Conservation (phyloP, 306 rosid species). For the Cicer arietinum region DNA sequence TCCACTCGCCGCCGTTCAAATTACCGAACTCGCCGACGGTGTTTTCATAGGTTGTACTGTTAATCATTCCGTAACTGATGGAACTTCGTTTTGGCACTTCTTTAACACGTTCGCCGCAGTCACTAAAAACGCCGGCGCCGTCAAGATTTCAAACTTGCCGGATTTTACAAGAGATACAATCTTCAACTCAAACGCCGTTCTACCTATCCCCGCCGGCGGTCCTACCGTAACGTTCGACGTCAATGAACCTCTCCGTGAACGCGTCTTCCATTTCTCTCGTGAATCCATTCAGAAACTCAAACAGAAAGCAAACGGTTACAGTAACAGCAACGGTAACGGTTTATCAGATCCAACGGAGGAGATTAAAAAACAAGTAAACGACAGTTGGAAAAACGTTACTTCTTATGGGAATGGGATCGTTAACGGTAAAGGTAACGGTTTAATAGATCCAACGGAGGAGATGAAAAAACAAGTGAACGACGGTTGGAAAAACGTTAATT, state of each 20-base stretch:
- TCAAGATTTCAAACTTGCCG: conserved; percentile 55
- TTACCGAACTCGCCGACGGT: conserved; percentile 79
- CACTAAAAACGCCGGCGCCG: conserved; percentile 38
- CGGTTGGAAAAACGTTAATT: conserved; percentile 55
- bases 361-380: conserved; percentile 52
- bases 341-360: conserved; percentile 47
- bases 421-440: conserved; percentile 39
- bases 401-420: conserved; percentile 22
- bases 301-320: conserved; percentile 47
- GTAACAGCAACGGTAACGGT: not conserved
- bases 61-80: conserved; percentile 80
- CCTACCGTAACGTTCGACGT: conserved; percentile 65
- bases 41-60: conserved; percentile 73
- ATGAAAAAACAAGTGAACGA: conserved; percentile 55
- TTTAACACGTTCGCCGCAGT: conserved; percentile 86
- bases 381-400: conserved; percentile 56
- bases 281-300: conserved; percentile 59
- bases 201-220: conserved; percentile 64
- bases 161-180: conserved; percentile 62
- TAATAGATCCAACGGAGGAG: conserved; percentile 47
- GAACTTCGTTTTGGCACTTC: conserved; percentile 93
- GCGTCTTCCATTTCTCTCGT: conserved; percentile 72
- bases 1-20: conserved; percentile 78
- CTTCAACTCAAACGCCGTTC: conserved; percentile 69
- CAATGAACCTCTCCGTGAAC: conserved; percentile 65